These are phyloP conservation scores for Narthecium ossifragum DNA, from an alignment of 106 monocot species.

Conservation along the genomic window DNA sequence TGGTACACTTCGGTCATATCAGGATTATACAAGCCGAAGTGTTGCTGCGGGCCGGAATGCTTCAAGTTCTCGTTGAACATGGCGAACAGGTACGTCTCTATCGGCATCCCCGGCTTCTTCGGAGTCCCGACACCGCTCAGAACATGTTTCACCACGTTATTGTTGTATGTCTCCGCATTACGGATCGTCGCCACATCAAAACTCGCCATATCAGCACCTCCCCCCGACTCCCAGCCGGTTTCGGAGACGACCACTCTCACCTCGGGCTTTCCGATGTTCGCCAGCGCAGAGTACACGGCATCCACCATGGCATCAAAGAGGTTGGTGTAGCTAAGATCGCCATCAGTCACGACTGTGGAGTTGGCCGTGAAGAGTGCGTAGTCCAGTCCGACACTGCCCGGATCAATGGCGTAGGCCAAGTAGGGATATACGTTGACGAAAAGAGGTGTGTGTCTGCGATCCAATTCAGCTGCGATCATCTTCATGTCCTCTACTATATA, in stretches of 20 bases:
- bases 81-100: conserved; percentile 15
- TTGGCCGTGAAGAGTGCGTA: conserved; percentile 2
- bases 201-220: too few species aligned
- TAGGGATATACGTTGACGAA: conserved; percentile 16
- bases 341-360: neutral
- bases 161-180: conserved; percentile 10
- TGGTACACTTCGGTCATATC: neutral
- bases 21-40: conserved; percentile 13
- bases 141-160: conserved; percentile 7
- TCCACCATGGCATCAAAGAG: conserved; percentile 12
- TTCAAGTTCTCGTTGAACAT: conserved; percentile 24
- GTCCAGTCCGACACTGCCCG: neutral
- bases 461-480: neutral
- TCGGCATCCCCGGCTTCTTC: conserved; percentile 2
- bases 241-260: conserved; percentile 12
- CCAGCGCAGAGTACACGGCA: conserved; percentile 3
- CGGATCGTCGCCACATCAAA: conserved; percentile 3
- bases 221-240: conserved; percentile 9
- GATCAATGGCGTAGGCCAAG: conserved; percentile 1
- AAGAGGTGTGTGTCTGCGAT: neutral
- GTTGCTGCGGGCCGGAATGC: neutral
- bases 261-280: neutral
- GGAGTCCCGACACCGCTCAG: conserved; percentile 16
- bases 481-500: neutral
- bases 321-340: neutral